A percentile compares a stretch with the other conserved stretches of the same genome.
phyloP scores from a whole-genome alignment of 2,329 filamentous ascomycete species.

The Orbilia brochopaga region DNA sequence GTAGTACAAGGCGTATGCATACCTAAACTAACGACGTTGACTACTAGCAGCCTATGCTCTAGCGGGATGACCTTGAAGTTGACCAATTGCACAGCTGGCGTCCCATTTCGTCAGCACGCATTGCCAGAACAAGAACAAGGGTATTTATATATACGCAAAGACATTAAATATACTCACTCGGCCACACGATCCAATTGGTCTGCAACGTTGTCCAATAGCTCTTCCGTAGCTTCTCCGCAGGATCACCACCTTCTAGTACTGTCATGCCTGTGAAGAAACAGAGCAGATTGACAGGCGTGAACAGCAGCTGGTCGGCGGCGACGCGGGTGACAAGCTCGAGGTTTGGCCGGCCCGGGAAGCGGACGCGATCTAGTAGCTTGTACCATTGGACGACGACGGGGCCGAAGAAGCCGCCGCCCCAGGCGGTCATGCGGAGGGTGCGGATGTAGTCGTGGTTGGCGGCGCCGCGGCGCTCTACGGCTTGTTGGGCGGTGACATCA shows the following conservation, averaged over 20 bases:
- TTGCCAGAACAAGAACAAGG: no score
- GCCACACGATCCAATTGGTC: conserved; percentile 90
- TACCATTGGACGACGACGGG: conserved; percentile 89
- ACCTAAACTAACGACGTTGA: conserved; percentile 79
- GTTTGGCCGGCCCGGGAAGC: conserved; percentile 68
- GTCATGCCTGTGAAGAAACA: conserved; percentile 86
- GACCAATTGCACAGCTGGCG: conserved; percentile 70
- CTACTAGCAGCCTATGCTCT: conserved; percentile 81
- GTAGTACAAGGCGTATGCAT: conserved; percentile 55
- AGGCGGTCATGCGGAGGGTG: conserved; percentile 78
- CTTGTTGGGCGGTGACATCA: conserved; percentile 88
- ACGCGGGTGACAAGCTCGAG: conserved; percentile 78
- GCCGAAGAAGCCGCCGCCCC: conserved; percentile 83
- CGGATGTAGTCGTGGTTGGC: conserved; percentile 75
- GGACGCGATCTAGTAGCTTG: conserved; percentile 74
- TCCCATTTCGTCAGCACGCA: not conserved
- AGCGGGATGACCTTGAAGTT: conserved; percentile 90
- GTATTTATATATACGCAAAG: conserved; percentile 7
- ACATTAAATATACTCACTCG: conserved; percentile 59
- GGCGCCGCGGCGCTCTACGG: conserved; percentile 79
- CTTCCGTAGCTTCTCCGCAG: conserved; percentile 72
- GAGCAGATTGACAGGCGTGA: conserved; percentile 82
- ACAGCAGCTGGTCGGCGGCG: conserved; percentile 77
- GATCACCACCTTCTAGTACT: conserved; percentile 70
- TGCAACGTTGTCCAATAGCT: conserved; percentile 74